Base-by-base conservation (phyloP, 1,284 basidiomycete genomes). In the Pseudozyma tsukubaensis region DNA sequence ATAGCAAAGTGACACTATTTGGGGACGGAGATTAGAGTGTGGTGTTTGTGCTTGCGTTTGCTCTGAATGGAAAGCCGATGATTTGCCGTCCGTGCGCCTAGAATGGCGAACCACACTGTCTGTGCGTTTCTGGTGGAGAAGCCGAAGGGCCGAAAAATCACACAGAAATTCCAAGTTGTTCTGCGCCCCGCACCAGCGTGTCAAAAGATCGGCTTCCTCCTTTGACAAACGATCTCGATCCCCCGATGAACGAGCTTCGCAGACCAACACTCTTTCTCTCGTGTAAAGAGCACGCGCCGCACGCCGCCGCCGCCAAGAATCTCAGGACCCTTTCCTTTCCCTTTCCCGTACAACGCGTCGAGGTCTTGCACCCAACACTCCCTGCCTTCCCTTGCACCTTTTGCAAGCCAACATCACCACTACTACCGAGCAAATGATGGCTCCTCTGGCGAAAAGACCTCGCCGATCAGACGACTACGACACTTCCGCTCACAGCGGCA, bases 391-490 rank as follows among this genome's bases (percentile, higher is more conserved):
- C 24, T 29, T 29, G 24, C 24, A 29, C 24, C 24, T 29, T 29
- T 29, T 3, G 24, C 24, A 29, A 29, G 24, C 24, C 44, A 21
- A 6, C 2, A 24, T 4, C 10, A 24, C 18, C 44, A 45, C 24
- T 19, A 24, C 14, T 45, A 12, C 44, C 6, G 7, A 45, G 36
- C 13, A 36, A 37, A 29, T 2, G 36, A 56, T 64, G 60, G 53
- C 57, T 5, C 53, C 60, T 3, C 5, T 53, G 34, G 57, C 57
- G 4, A 70, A 70, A 53, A 48, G 67, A 36, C 61, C 67, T n/a
- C 57, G 66, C 32, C 42, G 39, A 10, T 57, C 61, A 13, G 67
- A 70, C 24, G 61, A 70, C 21, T 43, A 48, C n/a, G 59, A 63
- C 18, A 5, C 40, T 8, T 24, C 39, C 24, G 24, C 24, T 29